Conservation (phyloP, 2,329 filamentous ascomycete genomes). For the Fusarium gaditjirri region DNA sequence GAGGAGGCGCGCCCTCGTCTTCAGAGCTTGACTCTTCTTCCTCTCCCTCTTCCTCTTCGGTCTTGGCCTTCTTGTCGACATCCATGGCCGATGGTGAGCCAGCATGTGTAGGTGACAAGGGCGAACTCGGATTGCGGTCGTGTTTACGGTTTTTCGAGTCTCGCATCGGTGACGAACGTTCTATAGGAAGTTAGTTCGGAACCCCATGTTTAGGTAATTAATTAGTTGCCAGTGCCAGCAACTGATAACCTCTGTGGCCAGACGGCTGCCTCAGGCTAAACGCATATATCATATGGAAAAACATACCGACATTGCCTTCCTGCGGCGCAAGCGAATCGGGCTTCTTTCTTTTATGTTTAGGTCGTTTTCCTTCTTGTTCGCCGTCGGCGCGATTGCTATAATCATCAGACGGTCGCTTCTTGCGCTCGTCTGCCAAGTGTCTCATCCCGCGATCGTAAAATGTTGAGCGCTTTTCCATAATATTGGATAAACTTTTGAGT, state of each 20-base stretch:
- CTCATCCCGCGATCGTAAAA: constrained; percentile 80
- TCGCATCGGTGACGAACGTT: constrained; percentile 64
- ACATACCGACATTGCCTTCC: constrained; percentile 48
- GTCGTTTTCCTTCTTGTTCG: constrained; percentile 64
- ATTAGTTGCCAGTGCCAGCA: constrained; percentile 13
- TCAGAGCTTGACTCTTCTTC: constrained; percentile 62
- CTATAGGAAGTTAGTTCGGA: constrained; percentile 48
- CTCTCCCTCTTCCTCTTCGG: constrained; percentile 46
- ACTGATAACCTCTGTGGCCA: not conserved
- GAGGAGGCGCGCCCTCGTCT: constrained; percentile 70
- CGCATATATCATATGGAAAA: not conserved
- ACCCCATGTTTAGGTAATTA: not conserved
- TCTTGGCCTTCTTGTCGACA: constrained; percentile 62
- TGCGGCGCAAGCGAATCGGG: constrained; percentile 70
- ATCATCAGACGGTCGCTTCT: constrained; percentile 69
- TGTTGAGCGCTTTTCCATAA: constrained; percentile 73
- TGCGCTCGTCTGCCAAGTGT: constrained; percentile 72
- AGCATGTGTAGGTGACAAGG: constrained; percentile 65
- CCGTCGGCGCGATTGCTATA: constrained; percentile 58
- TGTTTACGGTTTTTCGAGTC: constrained; percentile 63
- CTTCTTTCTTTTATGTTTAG: constrained; percentile 84
- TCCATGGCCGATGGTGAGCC: constrained; percentile 67
- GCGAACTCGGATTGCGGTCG: constrained; percentile 66
- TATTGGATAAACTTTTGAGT: constrained; percentile 71
- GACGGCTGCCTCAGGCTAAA: not conserved